Base-by-base conservation (phyloP, 768 basidiomycete species). In the Porpolomopsis calyptriformis region DNA sequence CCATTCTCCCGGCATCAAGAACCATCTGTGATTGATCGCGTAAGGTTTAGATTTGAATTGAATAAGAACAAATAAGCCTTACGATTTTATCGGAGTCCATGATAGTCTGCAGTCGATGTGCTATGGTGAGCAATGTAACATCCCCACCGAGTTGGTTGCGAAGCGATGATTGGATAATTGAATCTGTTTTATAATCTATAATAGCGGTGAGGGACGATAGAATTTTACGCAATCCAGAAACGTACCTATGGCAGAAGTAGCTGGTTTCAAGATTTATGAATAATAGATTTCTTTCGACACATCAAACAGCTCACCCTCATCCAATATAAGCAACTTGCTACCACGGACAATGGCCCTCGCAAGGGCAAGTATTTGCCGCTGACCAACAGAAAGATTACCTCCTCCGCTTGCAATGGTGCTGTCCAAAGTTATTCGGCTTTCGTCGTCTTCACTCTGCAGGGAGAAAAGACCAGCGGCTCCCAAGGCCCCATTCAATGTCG, bases 301-400 rank as follows among this genome's bases (percentile, higher is more conserved):
- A 18, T 6, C 4, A 14, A 24, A 10, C 10, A 57, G 60, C 52
- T 61, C 62, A 60, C 78, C 79, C 61, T 80, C 80, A 56, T 78
- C 78, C 31, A 82, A 61, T 35, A 82, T 74, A 39, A 82, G 70
- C 25, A 82, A 64, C 36, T 76, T 71, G 60, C 73, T 80, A 36
- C 72, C 68, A 25, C 76, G 66, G 9, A 81, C 63, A 49, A 81
- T 69, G 2, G 80, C 80, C 27, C 80, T 65, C 4, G 80, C 79
- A 57, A 82, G 67, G 7, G 78, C 78, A 39, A 82, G 69, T 39
- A 82, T 70, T 53, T 88, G 85, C 8, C 84, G 61, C 55, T 88
- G 84, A 19, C 86, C 86, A 35, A 83, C 78, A 1, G 81, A 83
- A 51, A 88, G 75, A 57, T 88, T 88, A 16, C 70, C 60, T 4